Evolutionary conservation across 179 eudicot genomes (phyloP), one percentile per base, ranked within the genome.

Genomic region (Silene coronaria): DNA sequence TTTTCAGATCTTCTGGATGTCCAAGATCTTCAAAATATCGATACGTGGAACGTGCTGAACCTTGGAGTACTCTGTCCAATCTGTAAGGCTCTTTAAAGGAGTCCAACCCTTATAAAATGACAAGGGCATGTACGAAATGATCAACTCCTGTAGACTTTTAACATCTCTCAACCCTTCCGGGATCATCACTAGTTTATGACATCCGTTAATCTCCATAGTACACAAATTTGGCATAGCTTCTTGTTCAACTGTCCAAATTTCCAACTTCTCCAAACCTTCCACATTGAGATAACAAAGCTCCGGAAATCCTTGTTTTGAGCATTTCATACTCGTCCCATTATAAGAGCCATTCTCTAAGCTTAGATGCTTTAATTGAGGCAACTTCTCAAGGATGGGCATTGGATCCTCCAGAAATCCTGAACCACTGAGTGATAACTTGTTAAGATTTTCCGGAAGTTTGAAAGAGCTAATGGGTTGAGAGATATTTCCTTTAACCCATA

Each of bases 321-420:
- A 79, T 6, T 14, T 13, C 79, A 79, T 75, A 30, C 4, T 7
- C 1, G n/a, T 3, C 34, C 82, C 82, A 17, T 23, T 3, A 19
- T 58, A 79, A 42, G 75, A 75, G 48, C 38, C 59, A 23, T 70
- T 62, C 67, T 70, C 78, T 57, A 79, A 70, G n/a, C 60, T 79
- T 5, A 79, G 60, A 59, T 30, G 57, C 82, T 63, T 75, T 65
- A 79, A 55, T 3, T 28, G 9, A 75, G 13, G 2, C 21, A 79
- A 27, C 1, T 70, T 63, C 60, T 51, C 76, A 17, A 79, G 79
- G 42, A 64, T 59, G 32, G 71, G 67, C 79, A 75, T 79, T 11
- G 82, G 82, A 62, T 79, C 76, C 22, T 14, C 45, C 23, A 16
- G 23, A 38, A 79, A 53, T 64, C 28, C 38, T 2, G 78, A 75